These are phyloP conservation scores for Nemania abortiva DNA, from an alignment of 2,329 filamentous ascomycete genomes.

Conservation along the genomic window DNA sequence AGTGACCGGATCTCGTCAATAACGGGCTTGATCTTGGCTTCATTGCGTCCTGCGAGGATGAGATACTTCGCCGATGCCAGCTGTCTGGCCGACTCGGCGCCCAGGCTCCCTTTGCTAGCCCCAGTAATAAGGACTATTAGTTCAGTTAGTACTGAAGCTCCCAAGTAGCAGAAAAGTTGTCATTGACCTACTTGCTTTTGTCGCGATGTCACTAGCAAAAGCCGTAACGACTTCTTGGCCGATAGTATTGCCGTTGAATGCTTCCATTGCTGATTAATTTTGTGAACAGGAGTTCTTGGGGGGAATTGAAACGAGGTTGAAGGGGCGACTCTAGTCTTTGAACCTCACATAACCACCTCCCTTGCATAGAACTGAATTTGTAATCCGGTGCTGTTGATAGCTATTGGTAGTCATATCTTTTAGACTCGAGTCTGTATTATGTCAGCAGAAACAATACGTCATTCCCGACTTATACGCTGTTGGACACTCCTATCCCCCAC, in stretches of 20 bases:
- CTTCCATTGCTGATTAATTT: neutral
- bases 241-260: constrained; percentile 28
- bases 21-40: constrained; percentile 50
- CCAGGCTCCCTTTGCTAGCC: constrained; percentile 20
- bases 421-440: no score
- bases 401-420: no score
- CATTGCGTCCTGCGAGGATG: constrained; percentile 20
- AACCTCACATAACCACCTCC: no score
- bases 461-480: no score
- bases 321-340: no score
- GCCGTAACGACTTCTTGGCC: constrained; percentile 30
- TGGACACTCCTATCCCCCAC: no score
- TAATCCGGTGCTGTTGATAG: no score
- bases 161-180: constrained; percentile 28
- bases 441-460: no score
- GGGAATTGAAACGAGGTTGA: no score
- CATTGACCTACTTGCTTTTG: constrained; percentile 43
- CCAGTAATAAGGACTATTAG: constrained; percentile 18
- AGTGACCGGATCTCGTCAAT: constrained; percentile 52
- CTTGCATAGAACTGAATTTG: no score
- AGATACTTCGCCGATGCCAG: constrained; percentile 21
- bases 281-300: no score
- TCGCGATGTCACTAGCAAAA: constrained; percentile 22
- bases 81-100: constrained; percentile 9
- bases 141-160: no score